These are phyloP conservation scores for Hymenoscyphus salicellus DNA, from an alignment of 2,329 filamentous ascomycete genomes.

Conservation along the genomic window DNA sequence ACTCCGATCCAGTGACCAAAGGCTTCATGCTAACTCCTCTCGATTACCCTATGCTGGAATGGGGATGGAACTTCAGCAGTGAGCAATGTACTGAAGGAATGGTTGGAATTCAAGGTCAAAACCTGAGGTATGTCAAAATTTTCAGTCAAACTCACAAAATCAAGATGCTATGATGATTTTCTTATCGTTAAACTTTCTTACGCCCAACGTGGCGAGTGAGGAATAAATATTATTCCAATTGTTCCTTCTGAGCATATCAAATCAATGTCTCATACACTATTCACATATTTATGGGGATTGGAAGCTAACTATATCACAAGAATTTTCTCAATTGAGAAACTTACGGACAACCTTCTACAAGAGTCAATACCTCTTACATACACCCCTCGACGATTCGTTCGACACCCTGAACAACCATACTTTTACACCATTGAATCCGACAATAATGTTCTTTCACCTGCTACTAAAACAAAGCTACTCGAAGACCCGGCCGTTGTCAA, in stretches of 20 bases:
- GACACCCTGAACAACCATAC: constrained; percentile 80
- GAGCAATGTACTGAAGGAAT: constrained; percentile 92
- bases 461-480: constrained; percentile 72
- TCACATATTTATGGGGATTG: constrained; percentile 1
- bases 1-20: constrained; percentile 81
- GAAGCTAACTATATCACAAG: constrained; percentile 47
- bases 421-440: constrained; percentile 96
- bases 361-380: constrained; percentile 84
- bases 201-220: constrained; percentile 39
- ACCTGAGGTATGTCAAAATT: constrained; percentile 66
- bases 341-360: constrained; percentile 81
- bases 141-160: not conserved
- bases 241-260: constrained; percentile 81
- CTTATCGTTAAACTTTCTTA: constrained; percentile 41
- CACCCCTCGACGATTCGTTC: constrained; percentile 82
- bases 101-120: constrained; percentile 88
- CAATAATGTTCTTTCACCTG: constrained; percentile 81
- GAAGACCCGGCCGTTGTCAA: constrained; percentile 69
- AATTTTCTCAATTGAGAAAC: constrained; percentile 86
- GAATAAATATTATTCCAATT: constrained; percentile 75
- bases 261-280: constrained; percentile 6
- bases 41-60: constrained; percentile 83
- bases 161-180: constrained; percentile 41
- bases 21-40: constrained; percentile 90
- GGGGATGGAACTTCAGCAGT: constrained; percentile 94